Evolutionary conservation across 148 eudicot species (phyloP), one percentile per base, ranked within the genome.

Genomic region (Hydrangea macrophylla): DNA sequence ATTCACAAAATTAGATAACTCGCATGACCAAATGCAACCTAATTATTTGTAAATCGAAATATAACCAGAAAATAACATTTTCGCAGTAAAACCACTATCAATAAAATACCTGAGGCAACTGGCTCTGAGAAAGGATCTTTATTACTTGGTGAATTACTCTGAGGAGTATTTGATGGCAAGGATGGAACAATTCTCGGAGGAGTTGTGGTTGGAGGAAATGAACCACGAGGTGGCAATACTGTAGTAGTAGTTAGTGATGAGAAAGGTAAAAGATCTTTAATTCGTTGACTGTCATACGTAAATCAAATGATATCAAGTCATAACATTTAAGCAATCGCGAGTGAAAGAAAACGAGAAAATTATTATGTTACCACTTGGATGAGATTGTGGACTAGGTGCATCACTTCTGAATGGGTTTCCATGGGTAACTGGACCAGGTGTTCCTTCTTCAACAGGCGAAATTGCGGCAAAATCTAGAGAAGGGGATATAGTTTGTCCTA

Each of bases 61-160:
- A n/a, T n/a, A n/a, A n/a, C n/a, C n/a, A n/a, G n/a, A n/a, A n/a
- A n/a, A n/a, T n/a, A n/a, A n/a, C n/a, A n/a, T n/a, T 48, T 0
- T 48, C 5, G 5, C 53, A 17, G 27, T 42, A 24, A 33, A 20
- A 24, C 23, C 30, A 30, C 23, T 50, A 36, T 67, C 53, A 20
- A 27, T 13, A 13, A 78, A 56, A 45, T 86, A 86, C 97, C 88
- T 69, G 84, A 76, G 62, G 80, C 62, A 53, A 79, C 58, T 68
- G 76, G 70, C 37, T 45, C 70, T 37, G 77, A 44, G 25, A 76
- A 65, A 36, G 86, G 81, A 70, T 67, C 75, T 15, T 65, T 60
- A 9, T 56, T 51, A 42, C 60, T 70, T 30, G 74, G 75, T 33
- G 65, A 81, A 31, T 69, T 48, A 45, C 70, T 28, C 39, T 76